Conservation (phyloP, 176 grass and related monocot species). For the Paspalum notatum region DNA sequence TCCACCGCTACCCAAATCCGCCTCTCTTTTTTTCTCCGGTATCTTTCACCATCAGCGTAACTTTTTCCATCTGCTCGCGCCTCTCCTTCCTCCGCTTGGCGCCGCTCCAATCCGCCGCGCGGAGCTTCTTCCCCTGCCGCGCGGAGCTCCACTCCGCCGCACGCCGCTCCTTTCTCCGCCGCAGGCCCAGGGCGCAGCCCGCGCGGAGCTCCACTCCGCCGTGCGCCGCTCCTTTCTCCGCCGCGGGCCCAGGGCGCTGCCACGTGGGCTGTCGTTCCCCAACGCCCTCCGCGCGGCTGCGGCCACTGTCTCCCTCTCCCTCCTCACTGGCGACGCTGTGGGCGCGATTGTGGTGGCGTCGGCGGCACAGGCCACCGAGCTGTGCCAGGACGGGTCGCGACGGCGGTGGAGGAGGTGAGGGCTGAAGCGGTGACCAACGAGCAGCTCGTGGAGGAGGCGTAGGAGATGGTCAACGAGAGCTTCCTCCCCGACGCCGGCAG, state of each 20-base stretch:
- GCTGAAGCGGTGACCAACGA: conserved; percentile 67
- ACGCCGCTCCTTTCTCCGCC: no score
- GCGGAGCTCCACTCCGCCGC: no score
- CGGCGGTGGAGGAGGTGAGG: conserved; percentile 37
- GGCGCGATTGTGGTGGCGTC: background rate
- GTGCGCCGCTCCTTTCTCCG: no score
- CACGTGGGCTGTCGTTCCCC: conserved; percentile 42
- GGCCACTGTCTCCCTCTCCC: conserved; percentile 63
- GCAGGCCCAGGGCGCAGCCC: no score
- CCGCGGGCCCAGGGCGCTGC: background rate
- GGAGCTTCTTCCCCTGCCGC: no score
- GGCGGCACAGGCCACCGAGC: conserved; percentile 31
- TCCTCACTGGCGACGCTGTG: conserved; percentile 33
- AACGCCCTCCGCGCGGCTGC: conserved; percentile 60
- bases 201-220: no score
- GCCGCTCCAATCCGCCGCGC: no score
- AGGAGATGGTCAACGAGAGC: conserved; percentile 88
- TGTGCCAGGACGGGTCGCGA: conserved; percentile 31
- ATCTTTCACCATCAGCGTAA: no score
- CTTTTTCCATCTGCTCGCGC: no score
- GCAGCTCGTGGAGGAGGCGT: conserved; percentile 87
- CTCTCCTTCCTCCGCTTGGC: no score
- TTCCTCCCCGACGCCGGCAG: conserved; percentile 69
- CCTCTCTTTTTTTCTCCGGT: no score
- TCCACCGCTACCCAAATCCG: no score